Percentiles rank a stretch among this genome's conserved stretches.
Conservation (phyloP, 441 rosid species). For the Iberis amara region DNA sequence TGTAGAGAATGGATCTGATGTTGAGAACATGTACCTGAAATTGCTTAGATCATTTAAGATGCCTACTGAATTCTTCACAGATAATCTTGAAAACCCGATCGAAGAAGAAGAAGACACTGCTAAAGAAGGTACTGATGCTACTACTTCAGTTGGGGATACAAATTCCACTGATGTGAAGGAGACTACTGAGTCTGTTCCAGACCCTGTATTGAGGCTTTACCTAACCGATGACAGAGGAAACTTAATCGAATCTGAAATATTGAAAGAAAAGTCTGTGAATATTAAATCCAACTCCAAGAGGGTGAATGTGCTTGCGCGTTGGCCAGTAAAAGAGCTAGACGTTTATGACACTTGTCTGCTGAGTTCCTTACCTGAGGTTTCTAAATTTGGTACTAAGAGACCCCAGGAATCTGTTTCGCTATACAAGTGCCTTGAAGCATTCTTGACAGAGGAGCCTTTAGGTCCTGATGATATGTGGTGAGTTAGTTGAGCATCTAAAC, state of each 20-base stretch:
- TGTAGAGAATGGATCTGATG: slow-evolving; percentile 52
- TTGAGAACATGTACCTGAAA: slow-evolving; percentile 49
- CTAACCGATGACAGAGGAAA: slow-evolving; percentile 69
- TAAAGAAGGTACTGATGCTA: slow-evolving; percentile 18
- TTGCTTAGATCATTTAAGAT: slow-evolving; percentile 57
- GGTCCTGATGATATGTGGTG: slow-evolving; percentile 90
- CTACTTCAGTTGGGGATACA: slow-evolving; percentile 31
- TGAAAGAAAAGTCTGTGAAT: slow-evolving; percentile 44
- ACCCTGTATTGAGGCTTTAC: slow-evolving; percentile 57
- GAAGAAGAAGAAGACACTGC: slow-evolving; percentile 46
- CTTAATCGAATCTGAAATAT: slow-evolving; percentile 41
- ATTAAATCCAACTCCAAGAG: slow-evolving; percentile 36
- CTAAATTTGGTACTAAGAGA: slow-evolving; percentile 47
- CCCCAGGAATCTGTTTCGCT: slow-evolving; percentile 61
- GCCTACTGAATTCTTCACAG: slow-evolving; percentile 35
- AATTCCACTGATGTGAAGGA: slow-evolving; percentile 33
- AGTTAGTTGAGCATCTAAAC: slow-evolving; percentile 35
- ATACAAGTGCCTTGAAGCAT: slow-evolving; percentile 74
- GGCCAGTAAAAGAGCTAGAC: slow-evolving; percentile 54
- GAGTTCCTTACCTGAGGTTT: slow-evolving; percentile 53
- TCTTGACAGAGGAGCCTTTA: slow-evolving; percentile 76
- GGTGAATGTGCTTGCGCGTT: slow-evolving; percentile 51
- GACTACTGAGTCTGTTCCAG: slow-evolving; percentile 37
- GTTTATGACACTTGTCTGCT: slow-evolving; percentile 42
- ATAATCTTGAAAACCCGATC: slow-evolving; percentile 33